A percentile compares a stretch with the other conserved stretches of the same genome.
These are phyloP conservation scores for Globisporangium acanthophoron DNA, from an alignment of 352 stramenopile species.

Conservation along the genomic window DNA sequence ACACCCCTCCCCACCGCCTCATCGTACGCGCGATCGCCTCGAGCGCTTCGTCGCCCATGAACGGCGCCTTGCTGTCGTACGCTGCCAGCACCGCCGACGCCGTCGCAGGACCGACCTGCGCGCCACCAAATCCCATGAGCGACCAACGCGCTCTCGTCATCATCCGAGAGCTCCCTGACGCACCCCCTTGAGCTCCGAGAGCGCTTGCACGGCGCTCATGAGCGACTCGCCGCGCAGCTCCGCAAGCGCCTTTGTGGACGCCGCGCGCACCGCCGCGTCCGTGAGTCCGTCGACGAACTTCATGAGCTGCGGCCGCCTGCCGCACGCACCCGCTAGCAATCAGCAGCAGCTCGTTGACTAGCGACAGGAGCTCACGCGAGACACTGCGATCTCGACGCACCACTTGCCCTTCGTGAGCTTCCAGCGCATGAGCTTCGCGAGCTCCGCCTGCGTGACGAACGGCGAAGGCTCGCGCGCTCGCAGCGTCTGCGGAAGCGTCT, in stretches of 20 bases:
- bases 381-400: slow-evolving; percentile 17
- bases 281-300: slow-evolving; percentile 53
- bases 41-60: slow-evolving; percentile 79
- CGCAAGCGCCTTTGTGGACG: slow-evolving; percentile 37
- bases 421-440: slow-evolving; percentile 72
- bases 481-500: slow-evolving; percentile 31
- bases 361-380: neutral
- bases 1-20: too few species aligned
- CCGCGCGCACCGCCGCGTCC: slow-evolving; percentile 37
- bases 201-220: slow-evolving; percentile 39
- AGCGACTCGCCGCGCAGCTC: slow-evolving; percentile 20
- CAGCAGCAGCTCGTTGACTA: neutral
- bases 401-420: slow-evolving; percentile 86
- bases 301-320: slow-evolving; percentile 66
- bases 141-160: neutral
- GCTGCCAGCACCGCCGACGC: slow-evolving; percentile 66
- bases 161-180: slow-evolving; percentile 1
- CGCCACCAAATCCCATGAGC: neutral
- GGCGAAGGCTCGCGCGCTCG: slow-evolving; percentile 38
- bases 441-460: slow-evolving; percentile 45
- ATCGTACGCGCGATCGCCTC: slow-evolving; percentile 54
- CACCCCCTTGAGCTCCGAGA: slow-evolving; percentile 67
- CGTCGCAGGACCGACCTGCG: slow-evolving; percentile 68
- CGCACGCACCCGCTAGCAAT: neutral
- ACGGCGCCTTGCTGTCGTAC: slow-evolving; percentile 58